A percentile compares a stretch with the other conserved stretches of the same genome.
These are phyloP conservation scores for Vaucheria bursata DNA, from an alignment of 352 stramenopile genomes.

Conservation along the genomic window DNA sequence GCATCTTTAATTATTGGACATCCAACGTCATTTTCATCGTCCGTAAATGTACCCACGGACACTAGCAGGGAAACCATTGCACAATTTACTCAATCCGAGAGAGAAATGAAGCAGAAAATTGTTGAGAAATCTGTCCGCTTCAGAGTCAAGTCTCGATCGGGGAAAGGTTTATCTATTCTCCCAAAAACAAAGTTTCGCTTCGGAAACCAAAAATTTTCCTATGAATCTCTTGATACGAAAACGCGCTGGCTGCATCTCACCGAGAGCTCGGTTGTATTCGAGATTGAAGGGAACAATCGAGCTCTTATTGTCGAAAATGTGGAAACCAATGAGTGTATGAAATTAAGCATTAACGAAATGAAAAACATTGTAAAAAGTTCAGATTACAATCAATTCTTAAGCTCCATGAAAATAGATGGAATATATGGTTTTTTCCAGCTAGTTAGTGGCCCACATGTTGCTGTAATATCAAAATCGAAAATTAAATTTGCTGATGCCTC, in stretches of 20 bases:
- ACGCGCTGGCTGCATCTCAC: constrained; percentile 34
- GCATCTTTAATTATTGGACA: too few relatives aligned
- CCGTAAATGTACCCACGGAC: too few relatives aligned
- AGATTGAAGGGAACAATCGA: constrained; percentile 31
- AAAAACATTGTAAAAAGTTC: constrained; percentile 3
- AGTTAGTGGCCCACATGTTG: constrained; percentile 34
- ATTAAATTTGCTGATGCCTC: constrained; percentile 6
- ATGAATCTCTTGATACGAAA: constrained; percentile 16
- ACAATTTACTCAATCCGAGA: too few relatives aligned
- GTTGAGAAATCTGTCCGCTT: too few relatives aligned
- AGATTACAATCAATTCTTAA: not conserved
- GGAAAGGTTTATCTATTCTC: too few relatives aligned
- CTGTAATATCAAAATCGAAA: constrained; percentile 30
- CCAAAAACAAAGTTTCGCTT: too few relatives aligned
- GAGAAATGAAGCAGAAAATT: too few relatives aligned
- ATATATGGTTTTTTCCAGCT: constrained; percentile 42
- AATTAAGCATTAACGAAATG: not conserved
- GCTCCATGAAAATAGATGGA: constrained; percentile 21
- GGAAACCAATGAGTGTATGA: constrained; percentile 6
- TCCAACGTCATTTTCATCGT: too few relatives aligned
- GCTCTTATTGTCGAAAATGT: not conserved
- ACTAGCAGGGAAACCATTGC: too few relatives aligned
- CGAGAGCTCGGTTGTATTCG: constrained; percentile 19
- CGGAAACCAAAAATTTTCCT: not conserved
- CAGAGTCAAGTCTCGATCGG: too few relatives aligned